Base-by-base conservation (phyloP, 176 grass and related monocot genomes). In the Cymbopogon citratus region DNA sequence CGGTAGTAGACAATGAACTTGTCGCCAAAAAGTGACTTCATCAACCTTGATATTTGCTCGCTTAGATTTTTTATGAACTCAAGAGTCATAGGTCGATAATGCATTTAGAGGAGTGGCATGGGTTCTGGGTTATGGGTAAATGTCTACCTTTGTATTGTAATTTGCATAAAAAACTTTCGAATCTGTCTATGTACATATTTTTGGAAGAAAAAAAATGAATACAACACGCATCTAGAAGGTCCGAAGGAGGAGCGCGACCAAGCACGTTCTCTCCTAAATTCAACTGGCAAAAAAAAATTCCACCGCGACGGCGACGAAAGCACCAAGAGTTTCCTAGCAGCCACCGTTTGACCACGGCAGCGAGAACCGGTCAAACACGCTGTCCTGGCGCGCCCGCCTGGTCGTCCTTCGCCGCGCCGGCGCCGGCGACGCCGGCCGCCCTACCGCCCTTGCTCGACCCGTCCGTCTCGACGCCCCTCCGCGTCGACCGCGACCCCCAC, bases 361-460 rank as follows among this genome's bases (percentile, higher is more conserved):
- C 31, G 8, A 49, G 38, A 54, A 65, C 66, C 83, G 26, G 73
- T 89, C 87, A 89, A 82, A 85, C 78, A 89, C 59, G 87, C 12
- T 81, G 87, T 26, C 73, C 82, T 6, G 48, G 25, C 10, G 65
- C 54, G n/a, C n/a, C n/a, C n/a, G n/a, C n/a, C n/a, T n/a, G n/a
- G 87, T 85, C 87, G 56, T 85, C 61, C 69, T 71, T 92, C 21
- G 57, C 90, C 21, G 57, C 90, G 82, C 83, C 66, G 40, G 54
- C 48, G 66, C 18, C 77, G 73, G 87, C 81, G 77, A 39, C 49
- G 66, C 52, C 80, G 73, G 87, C 81, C 2, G 62, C 43, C 73
- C 81, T 81, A 0, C 85, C 88, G 77, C 80, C 91, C 68, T 93
- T 98, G 84, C 69, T 60, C 1, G 92, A 98, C 3, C 84, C 92